Conservation (phyloP, 768 basidiomycete species). For the Favolaschia claudopus region DNA sequence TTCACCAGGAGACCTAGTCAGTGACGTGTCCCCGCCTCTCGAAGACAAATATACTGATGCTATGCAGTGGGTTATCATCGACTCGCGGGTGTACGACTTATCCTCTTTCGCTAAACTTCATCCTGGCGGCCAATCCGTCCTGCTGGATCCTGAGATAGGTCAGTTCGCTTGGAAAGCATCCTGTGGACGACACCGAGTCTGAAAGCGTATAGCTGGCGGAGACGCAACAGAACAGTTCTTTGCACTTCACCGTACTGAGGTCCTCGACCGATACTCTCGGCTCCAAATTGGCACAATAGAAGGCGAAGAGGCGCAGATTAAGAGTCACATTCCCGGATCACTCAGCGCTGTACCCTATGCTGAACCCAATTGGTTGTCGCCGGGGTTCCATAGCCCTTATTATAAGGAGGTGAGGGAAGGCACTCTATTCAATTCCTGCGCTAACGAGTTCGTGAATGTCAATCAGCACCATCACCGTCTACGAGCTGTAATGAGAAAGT, state of each 20-base stretch:
- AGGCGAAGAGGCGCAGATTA: conserved; percentile 60
- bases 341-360: conserved; percentile 77
- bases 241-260: conserved; percentile 40
- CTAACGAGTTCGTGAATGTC: too few species aligned
- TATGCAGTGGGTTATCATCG: conserved; percentile 37
- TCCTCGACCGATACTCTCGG: conserved; percentile 56
- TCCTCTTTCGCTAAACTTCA: conserved; percentile 83
- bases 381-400: conserved; percentile 21
- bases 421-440: too few species aligned
- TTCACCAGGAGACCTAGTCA: conserved; percentile 18
- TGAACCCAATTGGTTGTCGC: conserved; percentile 71
- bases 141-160: conserved; percentile 84
- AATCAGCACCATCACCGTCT: conserved; percentile 70
- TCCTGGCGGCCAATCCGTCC: conserved; percentile 81
- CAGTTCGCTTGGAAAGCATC: conserved; percentile 37
- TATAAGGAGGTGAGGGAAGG: conserved; percentile 67
- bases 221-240: conserved; percentile 62
- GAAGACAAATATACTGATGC: too few species aligned
- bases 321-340: conserved; percentile 52
- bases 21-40: background rate
- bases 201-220: conserved; percentile 55
- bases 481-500: conserved; percentile 70
- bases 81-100: conserved; percentile 85
- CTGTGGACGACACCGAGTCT: conserved; percentile 61
- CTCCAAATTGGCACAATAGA: conserved; percentile 69